phyloP scores from a whole-genome alignment of 2,329 filamentous ascomycete species.

The Teratosphaeria epicoccoides region DNA sequence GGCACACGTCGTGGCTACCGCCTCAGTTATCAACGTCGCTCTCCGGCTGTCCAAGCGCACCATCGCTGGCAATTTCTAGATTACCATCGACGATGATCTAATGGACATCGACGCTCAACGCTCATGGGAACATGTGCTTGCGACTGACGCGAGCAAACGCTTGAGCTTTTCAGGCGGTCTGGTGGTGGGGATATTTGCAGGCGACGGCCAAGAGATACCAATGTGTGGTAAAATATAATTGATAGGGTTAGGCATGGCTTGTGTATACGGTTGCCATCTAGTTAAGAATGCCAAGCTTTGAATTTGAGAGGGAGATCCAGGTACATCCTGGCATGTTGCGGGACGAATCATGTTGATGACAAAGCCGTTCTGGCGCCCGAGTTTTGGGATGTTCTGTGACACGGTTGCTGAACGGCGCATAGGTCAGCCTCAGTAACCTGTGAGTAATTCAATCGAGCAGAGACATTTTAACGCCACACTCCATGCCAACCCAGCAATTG shows the following conservation, averaged over 20 bases:
- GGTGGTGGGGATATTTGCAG: too few species aligned
- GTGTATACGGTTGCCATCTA: neutral
- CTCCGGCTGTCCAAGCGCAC: constrained; percentile 18
- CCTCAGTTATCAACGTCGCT: constrained; percentile 19
- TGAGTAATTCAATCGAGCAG: too few species aligned
- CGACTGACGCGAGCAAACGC: too few species aligned
- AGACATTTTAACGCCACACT: neutral
- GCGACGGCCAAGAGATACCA: too few species aligned
- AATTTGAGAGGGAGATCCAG: neutral
- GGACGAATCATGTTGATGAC: too few species aligned
- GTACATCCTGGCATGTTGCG: neutral
- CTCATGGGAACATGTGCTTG: neutral
- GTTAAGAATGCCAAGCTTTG: neutral
- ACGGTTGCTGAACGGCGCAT: too few species aligned
- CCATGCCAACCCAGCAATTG: neutral
- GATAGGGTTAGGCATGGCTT: neutral
- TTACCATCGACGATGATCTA: neutral
- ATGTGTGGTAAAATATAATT: neutral
- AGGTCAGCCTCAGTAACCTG: too few species aligned
- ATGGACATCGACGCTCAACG: neutral
- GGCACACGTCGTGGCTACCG: constrained; percentile 19
- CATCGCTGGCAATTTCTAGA: constrained; percentile 3
- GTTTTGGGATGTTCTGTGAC: too few species aligned
- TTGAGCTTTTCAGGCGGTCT: too few species aligned
- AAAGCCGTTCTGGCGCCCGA: too few species aligned